These are phyloP conservation scores for Chytridiales sp. DNA, from an alignment of 371 early-diverging fungal species.

Conservation along the genomic window DNA sequence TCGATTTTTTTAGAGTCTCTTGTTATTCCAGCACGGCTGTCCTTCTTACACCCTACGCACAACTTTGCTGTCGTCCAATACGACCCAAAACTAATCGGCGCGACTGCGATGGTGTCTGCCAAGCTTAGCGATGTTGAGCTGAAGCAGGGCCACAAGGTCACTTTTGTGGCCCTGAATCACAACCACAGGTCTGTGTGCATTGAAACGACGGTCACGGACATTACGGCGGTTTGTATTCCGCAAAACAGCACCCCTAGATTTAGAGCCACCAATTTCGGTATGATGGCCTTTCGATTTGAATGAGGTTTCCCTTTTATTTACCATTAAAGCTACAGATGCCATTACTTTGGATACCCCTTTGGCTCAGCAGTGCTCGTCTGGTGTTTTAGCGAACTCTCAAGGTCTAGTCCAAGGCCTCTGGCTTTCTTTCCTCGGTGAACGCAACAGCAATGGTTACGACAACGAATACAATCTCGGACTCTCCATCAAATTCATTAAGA, in stretches of 20 bases:
- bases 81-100: conserved; percentile 70
- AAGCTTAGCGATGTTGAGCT: conserved; percentile 59
- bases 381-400: conserved; percentile 73
- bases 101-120: conserved; percentile 69
- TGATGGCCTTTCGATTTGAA: conserved; percentile 2
- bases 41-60: conserved; percentile 80
- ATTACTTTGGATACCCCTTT: conserved; percentile 85
- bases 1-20: no score
- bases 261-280: conserved; percentile 52
- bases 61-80: conserved; percentile 74
- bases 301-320: not conserved
- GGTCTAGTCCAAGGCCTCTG: conserved; percentile 80
- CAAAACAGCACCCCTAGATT: conserved; percentile 81
- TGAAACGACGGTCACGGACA: conserved; percentile 74
- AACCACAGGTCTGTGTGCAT: conserved; percentile 74
- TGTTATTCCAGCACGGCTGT: conserved; percentile 43
- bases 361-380: conserved; percentile 79
- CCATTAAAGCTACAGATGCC: conserved; percentile 55
- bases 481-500: conserved; percentile 63
- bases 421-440: conserved; percentile 80
- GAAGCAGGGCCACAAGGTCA: conserved; percentile 52
- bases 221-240: conserved; percentile 77
- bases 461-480: conserved; percentile 73
- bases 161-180: conserved; percentile 73
- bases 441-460: conserved; percentile 64